Percentiles rank a stretch among this genome's conserved stretches.
phyloP scores from a whole-genome alignment of 805 yeast species.

The Nakazawaea pomicola region DNA sequence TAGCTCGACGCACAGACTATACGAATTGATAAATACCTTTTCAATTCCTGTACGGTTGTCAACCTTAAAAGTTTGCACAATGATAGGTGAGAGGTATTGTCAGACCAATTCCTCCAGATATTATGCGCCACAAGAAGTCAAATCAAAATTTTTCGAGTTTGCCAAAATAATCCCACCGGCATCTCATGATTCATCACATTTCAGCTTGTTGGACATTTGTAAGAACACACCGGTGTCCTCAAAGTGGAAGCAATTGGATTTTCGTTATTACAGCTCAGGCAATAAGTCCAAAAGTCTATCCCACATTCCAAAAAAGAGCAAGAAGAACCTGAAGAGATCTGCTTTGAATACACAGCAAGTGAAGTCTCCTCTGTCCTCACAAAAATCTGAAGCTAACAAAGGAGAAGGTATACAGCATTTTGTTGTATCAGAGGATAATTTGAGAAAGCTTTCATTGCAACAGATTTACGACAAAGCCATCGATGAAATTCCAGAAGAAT shows the following conservation, averaged over 20 bases:
- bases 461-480: constrained; percentile 62
- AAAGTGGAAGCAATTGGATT: constrained; percentile 52
- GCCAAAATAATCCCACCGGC: constrained; percentile 35
- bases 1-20: constrained; percentile 59
- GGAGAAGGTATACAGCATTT: constrained; percentile 49
- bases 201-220: constrained; percentile 23
- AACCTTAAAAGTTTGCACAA: constrained; percentile 55
- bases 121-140: constrained; percentile 38
- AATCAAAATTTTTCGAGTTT: constrained; percentile 44
- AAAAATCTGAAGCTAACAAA: constrained; percentile 5
- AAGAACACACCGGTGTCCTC: constrained; percentile 36
- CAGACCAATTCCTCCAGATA: constrained; percentile 37
- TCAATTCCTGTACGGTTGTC: constrained; percentile 53
- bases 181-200: constrained; percentile 13
- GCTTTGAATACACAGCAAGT: constrained; percentile 14
- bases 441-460: constrained; percentile 48
- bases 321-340: constrained; percentile 17
- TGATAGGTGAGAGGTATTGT: constrained; percentile 57
- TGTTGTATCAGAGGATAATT: constrained; percentile 47
- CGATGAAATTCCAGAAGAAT: constrained; percentile 53
- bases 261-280: constrained; percentile 41
- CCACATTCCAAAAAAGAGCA: constrained; percentile 14
- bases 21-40: constrained; percentile 51
- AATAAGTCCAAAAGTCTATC: not conserved
- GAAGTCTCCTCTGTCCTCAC: constrained; percentile 6